Evolutionary conservation across 2,329 filamentous ascomycete species (phyloP), one percentile per base, ranked within the genome.

Genomic region (Cucurbitaria berberidis): DNA sequence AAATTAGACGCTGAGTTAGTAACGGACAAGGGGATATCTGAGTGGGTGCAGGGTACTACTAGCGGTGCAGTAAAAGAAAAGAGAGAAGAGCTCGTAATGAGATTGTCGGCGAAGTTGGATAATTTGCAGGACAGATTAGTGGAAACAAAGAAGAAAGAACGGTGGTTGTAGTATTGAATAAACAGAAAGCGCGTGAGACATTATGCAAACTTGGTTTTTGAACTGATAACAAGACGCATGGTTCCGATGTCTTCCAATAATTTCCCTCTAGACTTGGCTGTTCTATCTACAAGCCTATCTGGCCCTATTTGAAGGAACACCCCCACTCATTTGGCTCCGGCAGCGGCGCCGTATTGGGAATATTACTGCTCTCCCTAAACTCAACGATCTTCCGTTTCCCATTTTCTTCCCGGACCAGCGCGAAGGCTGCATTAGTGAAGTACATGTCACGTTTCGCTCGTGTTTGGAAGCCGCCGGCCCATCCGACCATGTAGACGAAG

Each of bases 311-410:
- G 16, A 71, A 71, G 1, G 44, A 53, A 43, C 68, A 69, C 1
- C 36, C 55, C 67, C 68, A 69, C 24, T 62, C 52, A 1, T 63
- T 62, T 22, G 62, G 55, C 27, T 55, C 45, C 7, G 68, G 68
- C 30, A 70, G 38, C 13, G 49, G 55, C 26, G 67, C 63, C 3
- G 57, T 60, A 42, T 70, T 71, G 2, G 67, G 67, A 34, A 73
- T 71, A 44, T 73, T 73, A 34, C 60, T 61, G 41, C 63, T 68
- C 42, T 73, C 70, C 18, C 70, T 57, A 18, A 73, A 71, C 45
- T 73, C 70, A 5, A 60, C 57, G 48, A 72, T 69, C 55, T 65
- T 68, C 19, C 70, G 59, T 47, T 59, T 34, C 2, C 67, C 67
- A 1, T 54, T 22, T 21, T 63, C 58, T 24, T 68, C 66, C 39